Percentiles rank a stretch among this genome's conserved stretches.
phyloP scores from a whole-genome alignment of 73 alveolate species.

The Breviolum minutum region DNA sequence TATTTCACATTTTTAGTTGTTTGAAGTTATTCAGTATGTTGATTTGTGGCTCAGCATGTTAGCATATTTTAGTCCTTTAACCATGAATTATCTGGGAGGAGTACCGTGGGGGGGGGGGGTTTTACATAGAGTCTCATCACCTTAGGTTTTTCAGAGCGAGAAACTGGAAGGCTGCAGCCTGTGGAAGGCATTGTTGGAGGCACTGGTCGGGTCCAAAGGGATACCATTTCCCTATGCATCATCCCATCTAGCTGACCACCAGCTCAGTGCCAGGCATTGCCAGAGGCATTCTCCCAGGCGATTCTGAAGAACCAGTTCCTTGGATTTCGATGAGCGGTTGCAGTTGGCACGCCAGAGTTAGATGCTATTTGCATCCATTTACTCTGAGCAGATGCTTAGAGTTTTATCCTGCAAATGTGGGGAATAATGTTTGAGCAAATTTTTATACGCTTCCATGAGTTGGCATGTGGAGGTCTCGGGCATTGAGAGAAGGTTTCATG shows the following conservation, averaged over 20 bases:
- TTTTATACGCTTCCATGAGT: too few species aligned
- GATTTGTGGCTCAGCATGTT: too few species aligned
- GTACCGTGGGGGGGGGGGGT: too few species aligned
- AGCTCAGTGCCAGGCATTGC: constrained; percentile 51
- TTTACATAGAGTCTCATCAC: background rate
- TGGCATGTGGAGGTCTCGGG: too few species aligned
- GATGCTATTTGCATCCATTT: too few species aligned
- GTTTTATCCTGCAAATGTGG: background rate
- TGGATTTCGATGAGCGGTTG: background rate
- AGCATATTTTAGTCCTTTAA: too few species aligned
- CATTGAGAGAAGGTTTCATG: too few species aligned
- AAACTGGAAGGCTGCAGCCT: constrained; percentile 87
- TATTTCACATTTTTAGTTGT: too few species aligned
- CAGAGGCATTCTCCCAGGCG: constrained; percentile 92
- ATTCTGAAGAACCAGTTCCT: constrained; percentile 71
- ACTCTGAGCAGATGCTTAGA: too few species aligned
- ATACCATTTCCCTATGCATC: too few species aligned
- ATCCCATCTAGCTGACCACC: background rate
- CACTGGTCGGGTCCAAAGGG: background rate
- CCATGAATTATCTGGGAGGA: too few species aligned
- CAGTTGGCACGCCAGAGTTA: background rate
- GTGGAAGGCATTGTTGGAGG: constrained; percentile 88
- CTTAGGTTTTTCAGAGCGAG: constrained; percentile 69
- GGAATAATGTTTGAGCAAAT: background rate
- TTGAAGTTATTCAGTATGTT: too few species aligned